A percentile compares a stretch with the other conserved stretches of the same genome.
phyloP scores from a whole-genome alignment of 306 rosid genomes.

The Inga leiocalycina region DNA sequence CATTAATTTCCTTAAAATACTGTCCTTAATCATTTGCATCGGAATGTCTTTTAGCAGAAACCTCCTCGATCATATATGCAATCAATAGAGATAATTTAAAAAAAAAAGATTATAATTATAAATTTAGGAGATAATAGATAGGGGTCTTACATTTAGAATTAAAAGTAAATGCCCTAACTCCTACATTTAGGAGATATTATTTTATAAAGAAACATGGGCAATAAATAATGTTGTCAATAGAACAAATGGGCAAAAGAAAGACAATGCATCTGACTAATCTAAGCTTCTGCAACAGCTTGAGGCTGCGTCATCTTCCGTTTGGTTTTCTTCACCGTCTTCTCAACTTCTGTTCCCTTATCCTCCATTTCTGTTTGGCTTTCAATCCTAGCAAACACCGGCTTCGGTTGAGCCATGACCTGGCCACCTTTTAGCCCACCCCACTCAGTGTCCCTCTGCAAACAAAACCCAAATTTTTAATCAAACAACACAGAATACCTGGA shows the following conservation, averaged over 20 bases:
- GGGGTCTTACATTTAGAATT: too few species aligned
- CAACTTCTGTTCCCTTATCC: constrained; percentile 41
- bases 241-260: neutral
- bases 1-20: too few species aligned
- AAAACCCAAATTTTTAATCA: constrained; percentile 37
- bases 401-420: constrained; percentile 81
- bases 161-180: too few species aligned
- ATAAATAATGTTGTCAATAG: neutral
- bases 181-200: neutral
- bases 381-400: constrained; percentile 82
- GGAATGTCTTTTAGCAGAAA: too few species aligned
- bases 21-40: too few species aligned
- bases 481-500: constrained; percentile 30
- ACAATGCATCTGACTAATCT: constrained; percentile 4
- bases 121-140: too few species aligned
- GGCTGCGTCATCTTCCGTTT: constrained; percentile 54
- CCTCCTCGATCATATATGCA: too few species aligned
- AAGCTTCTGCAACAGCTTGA: constrained; percentile 67
- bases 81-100: too few species aligned
- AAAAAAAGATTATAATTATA: too few species aligned
- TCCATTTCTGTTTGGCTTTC: constrained; percentile 59
- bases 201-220: neutral
- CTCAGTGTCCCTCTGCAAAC: constrained; percentile 65
- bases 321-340: constrained; percentile 50
- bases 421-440: constrained; percentile 95